phyloP scores from a whole-genome alignment of 2,329 filamentous ascomycete genomes.

The Cladosporium sp. region DNA sequence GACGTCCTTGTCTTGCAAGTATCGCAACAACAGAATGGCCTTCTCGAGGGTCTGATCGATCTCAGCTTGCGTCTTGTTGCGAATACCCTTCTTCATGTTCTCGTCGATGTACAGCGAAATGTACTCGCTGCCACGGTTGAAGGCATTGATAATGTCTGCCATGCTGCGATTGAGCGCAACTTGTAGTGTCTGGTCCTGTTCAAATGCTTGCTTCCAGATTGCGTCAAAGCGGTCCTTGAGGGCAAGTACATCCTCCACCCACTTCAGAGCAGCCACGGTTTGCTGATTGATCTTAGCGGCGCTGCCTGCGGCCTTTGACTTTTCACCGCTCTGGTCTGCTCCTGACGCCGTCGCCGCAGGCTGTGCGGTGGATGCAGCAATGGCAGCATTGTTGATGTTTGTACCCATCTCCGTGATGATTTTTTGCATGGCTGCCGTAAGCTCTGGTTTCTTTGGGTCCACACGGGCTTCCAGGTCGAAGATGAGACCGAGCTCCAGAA shows the following conservation, averaged over 20 bases:
- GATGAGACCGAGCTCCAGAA: slow-evolving; percentile 75
- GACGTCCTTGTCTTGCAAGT: slow-evolving; percentile 86
- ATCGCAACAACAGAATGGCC: slow-evolving; percentile 82
- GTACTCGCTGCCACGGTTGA: slow-evolving; percentile 81
- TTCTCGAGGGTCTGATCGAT: slow-evolving; percentile 83
- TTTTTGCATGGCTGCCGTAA: slow-evolving; percentile 70
- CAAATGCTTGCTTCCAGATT: slow-evolving; percentile 73
- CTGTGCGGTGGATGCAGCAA: slow-evolving; percentile 54
- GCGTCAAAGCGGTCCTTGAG: slow-evolving; percentile 89
- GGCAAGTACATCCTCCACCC: slow-evolving; percentile 86
- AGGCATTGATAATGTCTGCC: slow-evolving; percentile 87
- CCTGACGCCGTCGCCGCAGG: slow-evolving; percentile 48
- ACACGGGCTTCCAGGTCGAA: slow-evolving; percentile 78
- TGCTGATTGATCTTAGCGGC: slow-evolving; percentile 66
- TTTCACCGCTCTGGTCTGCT: slow-evolving; percentile 51
- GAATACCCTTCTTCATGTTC: slow-evolving; percentile 89
- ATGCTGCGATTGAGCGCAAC: slow-evolving; percentile 84
- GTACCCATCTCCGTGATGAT: slow-evolving; percentile 77
- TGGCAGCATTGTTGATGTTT: slow-evolving; percentile 73
- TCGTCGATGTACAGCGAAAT: slow-evolving; percentile 97
- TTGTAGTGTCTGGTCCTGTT: slow-evolving; percentile 73
- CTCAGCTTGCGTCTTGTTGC: slow-evolving; percentile 86
- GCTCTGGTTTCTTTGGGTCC: slow-evolving; percentile 68
- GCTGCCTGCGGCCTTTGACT: slow-evolving; percentile 45
- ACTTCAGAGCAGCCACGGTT: slow-evolving; percentile 84